Base-by-base conservation (phyloP, 192 early-diverging fungal genomes). In the Podila epigama region DNA sequence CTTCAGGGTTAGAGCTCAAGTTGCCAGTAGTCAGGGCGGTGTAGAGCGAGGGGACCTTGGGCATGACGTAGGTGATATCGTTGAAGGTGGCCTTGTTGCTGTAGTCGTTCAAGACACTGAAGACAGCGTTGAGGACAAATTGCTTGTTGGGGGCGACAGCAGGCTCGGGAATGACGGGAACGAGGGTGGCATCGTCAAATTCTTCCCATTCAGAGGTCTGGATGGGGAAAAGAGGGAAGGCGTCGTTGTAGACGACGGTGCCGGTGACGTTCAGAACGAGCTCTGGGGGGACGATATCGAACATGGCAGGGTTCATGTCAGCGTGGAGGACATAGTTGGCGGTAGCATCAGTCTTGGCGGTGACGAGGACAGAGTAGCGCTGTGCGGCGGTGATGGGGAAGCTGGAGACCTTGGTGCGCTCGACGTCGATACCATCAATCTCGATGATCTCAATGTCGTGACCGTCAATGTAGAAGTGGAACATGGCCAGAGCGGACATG, bases 51-150 rank as follows among this genome's bases (percentile, higher is more conserved):
- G 92, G 94, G 44, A 92, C 87, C 50, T 78, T 82, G 57, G 92
- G 90, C 60, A 62, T 61, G 48, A 87, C 81, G 60, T 87, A 95
- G 16, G 89, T 81, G 55, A 90, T 85, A 39, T 90, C 85, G 85
- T 94, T 93, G 87, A 95, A 95, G 2, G 89, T 83, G 40, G 88
- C 92, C 80, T 92, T 90, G 87, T 95, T 95, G 72, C 85, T 73
- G 50, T 89, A 90, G 61, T 95, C 92, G 56, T 79, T 84, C 55
- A 82, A 84, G 70, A 91, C 85, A 37, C 84, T 80, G 60, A 94
- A 90, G 51, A 66, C 69, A 28, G 91, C 90, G 18, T 88, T 86
- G 67, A 93, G 61, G 8, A 58, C 66, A 44, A 84, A 81, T 18
- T 75, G 69, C 20, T 82, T 58, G 72, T 91, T 86, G 29, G 86